Percentiles rank a stretch among this genome's conserved stretches.
Conservation (phyloP, 352 stramenopile species). For the Phytophthora aleatoria region DNA sequence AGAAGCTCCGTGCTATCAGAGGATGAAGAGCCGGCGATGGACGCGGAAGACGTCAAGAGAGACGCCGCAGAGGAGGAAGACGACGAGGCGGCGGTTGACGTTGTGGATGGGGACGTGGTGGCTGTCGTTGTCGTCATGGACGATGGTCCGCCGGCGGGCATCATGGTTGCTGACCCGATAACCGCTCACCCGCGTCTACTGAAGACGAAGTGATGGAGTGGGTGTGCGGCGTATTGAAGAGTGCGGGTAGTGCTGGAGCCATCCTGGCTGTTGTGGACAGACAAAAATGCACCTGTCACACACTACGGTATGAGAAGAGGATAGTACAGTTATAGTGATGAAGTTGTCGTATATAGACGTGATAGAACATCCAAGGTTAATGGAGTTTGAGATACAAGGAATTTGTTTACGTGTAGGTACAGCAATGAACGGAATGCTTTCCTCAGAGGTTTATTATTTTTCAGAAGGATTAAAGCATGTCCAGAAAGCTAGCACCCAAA, state of each 20-base stretch:
- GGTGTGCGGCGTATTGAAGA: conserved; percentile 13
- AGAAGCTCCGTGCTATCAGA: conserved; percentile 32
- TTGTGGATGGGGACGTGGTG: not conserved
- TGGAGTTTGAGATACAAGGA: too few species aligned
- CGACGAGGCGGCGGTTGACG: not conserved
- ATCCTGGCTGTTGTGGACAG: conserved; percentile 2
- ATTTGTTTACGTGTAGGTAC: too few species aligned
- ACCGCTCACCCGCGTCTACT: conserved; percentile 1
- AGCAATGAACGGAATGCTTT: too few species aligned
- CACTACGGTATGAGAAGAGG: not conserved
- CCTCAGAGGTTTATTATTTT: too few species aligned
- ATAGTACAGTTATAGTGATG: not conserved
- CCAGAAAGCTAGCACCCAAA: not conserved
- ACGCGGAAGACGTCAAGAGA: conserved; percentile 21
- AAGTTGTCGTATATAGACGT: too few species aligned
- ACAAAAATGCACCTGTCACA: not conserved
- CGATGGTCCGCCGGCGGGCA: conserved; percentile 10
- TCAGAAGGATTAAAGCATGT: not conserved
- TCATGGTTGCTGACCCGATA: conserved; percentile 7
- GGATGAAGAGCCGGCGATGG: conserved; percentile 22
- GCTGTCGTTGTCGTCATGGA: not conserved
- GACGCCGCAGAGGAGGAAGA: conserved; percentile 6
- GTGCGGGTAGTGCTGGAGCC: conserved; percentile 2
- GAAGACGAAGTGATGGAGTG: not conserved
- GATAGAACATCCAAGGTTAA: too few species aligned